phyloP scores from a whole-genome alignment of 2,329 filamentous ascomycete genomes.

The Alternaria sp. region DNA sequence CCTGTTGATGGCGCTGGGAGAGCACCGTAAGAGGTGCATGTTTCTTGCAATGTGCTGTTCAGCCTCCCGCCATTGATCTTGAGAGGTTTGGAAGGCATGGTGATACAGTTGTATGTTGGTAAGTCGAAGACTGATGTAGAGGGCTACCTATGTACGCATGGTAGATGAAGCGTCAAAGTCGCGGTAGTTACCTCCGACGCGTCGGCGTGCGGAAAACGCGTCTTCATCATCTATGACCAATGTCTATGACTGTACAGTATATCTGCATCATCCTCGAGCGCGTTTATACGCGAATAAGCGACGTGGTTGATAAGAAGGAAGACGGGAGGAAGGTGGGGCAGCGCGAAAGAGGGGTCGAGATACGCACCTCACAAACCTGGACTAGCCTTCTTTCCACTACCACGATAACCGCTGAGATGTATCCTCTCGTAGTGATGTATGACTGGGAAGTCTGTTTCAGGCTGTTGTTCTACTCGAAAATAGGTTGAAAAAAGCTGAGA shows the following conservation, averaged over 20 bases:
- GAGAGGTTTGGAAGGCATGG: slow-evolving; percentile 8
- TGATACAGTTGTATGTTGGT: not conserved
- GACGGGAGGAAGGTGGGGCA: slow-evolving; percentile 13
- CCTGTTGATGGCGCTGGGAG: slow-evolving; percentile 58
- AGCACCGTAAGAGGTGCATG: slow-evolving; percentile 38
- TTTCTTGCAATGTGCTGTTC: slow-evolving; percentile 32
- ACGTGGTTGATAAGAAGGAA: slow-evolving; percentile 26
- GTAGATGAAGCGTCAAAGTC: not conserved
- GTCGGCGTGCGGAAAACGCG: slow-evolving; percentile 15
- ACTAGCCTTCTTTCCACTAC: slow-evolving; percentile 18
- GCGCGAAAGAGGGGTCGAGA: slow-evolving; percentile 34
- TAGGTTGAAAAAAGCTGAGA: slow-evolving; percentile 11
- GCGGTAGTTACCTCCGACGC: not conserved
- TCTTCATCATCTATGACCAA: slow-evolving; percentile 14
- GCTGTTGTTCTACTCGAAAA: not conserved
- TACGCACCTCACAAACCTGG: slow-evolving; percentile 25
- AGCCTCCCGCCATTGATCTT: slow-evolving; percentile 35
- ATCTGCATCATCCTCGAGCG: not conserved
- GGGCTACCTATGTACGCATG: not conserved
- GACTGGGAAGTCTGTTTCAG: not conserved
- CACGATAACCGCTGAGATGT: slow-evolving; percentile 8
- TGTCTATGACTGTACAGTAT: slow-evolving; percentile 21
- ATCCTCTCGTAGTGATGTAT: not conserved
- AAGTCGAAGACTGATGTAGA: not conserved
- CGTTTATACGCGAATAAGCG: slow-evolving; percentile 7